These are phyloP conservation scores for Suaeda aralocaspica DNA, from an alignment of 148 eudicot genomes.

Conservation along the genomic window DNA sequence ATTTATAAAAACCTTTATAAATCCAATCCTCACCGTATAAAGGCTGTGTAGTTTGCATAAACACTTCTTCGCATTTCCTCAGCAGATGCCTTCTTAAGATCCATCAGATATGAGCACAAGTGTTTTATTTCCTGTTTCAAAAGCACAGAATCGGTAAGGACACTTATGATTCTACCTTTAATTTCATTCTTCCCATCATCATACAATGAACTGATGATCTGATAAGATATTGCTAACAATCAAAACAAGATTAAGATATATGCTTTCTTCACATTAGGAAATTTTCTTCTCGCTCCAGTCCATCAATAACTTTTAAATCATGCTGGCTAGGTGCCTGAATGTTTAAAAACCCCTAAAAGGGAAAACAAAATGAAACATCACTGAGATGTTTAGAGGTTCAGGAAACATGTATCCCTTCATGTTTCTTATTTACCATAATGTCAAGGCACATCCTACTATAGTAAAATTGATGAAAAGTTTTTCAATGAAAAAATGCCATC, in stretches of 20 bases:
- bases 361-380: no score
- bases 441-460: no score
- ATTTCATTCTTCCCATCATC: background rate
- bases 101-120: slow-evolving; percentile 78
- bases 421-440: no score
- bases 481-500: no score
- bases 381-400: no score
- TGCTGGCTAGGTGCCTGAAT: background rate
- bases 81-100: slow-evolving; percentile 87
- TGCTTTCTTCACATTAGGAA: background rate
- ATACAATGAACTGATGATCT: no score
- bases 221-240: background rate
- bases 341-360: no score
- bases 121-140: slow-evolving; percentile 76
- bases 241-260: background rate
- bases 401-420: no score
- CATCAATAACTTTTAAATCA: background rate
- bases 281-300: background rate
- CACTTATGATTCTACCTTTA: background rate
- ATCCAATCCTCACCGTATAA: slow-evolving; percentile 68
- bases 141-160: background rate
- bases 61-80: slow-evolving; percentile 99
- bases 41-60: slow-evolving; percentile 90
- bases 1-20: background rate
- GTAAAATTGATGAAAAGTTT: no score